These are phyloP conservation scores for Claviceps citrina DNA, from an alignment of 2,329 filamentous ascomycete genomes.

Conservation along the genomic window DNA sequence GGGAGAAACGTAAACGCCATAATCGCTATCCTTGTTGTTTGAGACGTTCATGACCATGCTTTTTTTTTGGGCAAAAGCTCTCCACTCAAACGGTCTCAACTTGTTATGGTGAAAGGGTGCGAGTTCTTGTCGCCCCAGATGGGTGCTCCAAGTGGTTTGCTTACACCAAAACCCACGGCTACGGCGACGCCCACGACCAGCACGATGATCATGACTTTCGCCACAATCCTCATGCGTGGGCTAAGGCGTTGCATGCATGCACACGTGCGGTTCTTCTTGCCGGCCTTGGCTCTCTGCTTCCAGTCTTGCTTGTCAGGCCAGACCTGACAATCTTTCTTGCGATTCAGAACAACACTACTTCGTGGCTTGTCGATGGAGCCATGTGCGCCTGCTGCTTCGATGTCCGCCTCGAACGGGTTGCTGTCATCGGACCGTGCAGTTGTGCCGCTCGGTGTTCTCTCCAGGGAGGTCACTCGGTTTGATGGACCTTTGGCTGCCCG, in stretches of 20 bases:
- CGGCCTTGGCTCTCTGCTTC: slow-evolving; percentile 42
- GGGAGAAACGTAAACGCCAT: neutral
- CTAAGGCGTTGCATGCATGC: slow-evolving; percentile 37
- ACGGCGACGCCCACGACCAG: slow-evolving; percentile 39
- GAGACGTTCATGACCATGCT: slow-evolving; percentile 10
- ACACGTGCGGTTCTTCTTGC: slow-evolving; percentile 37
- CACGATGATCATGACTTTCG: slow-evolving; percentile 37
- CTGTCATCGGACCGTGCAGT: slow-evolving; percentile 27
- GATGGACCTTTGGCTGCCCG: slow-evolving; percentile 8
- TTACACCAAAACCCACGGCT: slow-evolving; percentile 43
- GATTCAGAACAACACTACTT: slow-evolving; percentile 12
- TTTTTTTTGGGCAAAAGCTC: neutral
- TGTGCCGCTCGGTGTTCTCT: slow-evolving; percentile 21
- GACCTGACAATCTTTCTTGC: slow-evolving; percentile 35
- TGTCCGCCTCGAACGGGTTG: slow-evolving; percentile 42
- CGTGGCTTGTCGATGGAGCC: slow-evolving; percentile 19
- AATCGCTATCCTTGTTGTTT: neutral
- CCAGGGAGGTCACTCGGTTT: neutral
- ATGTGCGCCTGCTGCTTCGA: slow-evolving; percentile 35
- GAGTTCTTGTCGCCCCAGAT: slow-evolving; percentile 32
- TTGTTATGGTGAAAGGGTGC: too few species aligned
- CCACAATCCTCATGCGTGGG: slow-evolving; percentile 37
- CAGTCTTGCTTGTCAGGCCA: slow-evolving; percentile 47
- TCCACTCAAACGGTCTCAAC: too few species aligned
- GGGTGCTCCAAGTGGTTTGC: slow-evolving; percentile 42